phyloP scores from a whole-genome alignment of 345 rosid species.

The Aquilaria sinensis region DNA sequence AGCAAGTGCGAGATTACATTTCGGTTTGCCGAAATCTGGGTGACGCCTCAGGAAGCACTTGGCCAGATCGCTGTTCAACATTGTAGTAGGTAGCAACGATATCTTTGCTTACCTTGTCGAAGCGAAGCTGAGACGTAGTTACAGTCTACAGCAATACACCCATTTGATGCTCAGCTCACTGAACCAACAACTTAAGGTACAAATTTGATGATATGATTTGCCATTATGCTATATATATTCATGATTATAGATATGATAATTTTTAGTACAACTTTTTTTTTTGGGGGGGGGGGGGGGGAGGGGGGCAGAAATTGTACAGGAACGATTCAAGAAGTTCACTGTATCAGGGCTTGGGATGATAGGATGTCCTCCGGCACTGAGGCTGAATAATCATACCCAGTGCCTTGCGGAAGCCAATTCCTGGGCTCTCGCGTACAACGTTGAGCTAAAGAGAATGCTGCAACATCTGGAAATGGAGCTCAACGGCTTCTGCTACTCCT shows the following conservation, averaged over 20 bases:
- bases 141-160: conserved; percentile 33
- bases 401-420: conserved; percentile 5
- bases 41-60: conserved; percentile 14
- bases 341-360: conserved; percentile 1
- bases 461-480: conserved; percentile 4
- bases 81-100: conserved; percentile 65
- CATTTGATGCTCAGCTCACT: conserved; percentile 30
- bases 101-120: conserved; percentile 43
- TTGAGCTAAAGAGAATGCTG: conserved; percentile 5
- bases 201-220: no score
- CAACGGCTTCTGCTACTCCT: conserved; percentile 9
- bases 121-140: conserved; percentile 21
- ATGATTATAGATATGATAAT: no score
- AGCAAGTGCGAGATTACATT: conserved; percentile 46
- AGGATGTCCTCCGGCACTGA: conserved; percentile 12
- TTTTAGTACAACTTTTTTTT: not conserved
- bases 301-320: conserved; percentile 7
- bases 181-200: no score
- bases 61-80: conserved; percentile 20
- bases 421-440: conserved; percentile 9
- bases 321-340: conserved; percentile 6
- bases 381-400: conserved; percentile 5
- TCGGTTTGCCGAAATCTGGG: conserved; percentile 21
- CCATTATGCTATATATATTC: no score
- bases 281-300: no score